These are phyloP conservation scores for Pseudogymnoascus sp. DNA, from an alignment of 2,329 filamentous ascomycete genomes.

Conservation along the genomic window DNA sequence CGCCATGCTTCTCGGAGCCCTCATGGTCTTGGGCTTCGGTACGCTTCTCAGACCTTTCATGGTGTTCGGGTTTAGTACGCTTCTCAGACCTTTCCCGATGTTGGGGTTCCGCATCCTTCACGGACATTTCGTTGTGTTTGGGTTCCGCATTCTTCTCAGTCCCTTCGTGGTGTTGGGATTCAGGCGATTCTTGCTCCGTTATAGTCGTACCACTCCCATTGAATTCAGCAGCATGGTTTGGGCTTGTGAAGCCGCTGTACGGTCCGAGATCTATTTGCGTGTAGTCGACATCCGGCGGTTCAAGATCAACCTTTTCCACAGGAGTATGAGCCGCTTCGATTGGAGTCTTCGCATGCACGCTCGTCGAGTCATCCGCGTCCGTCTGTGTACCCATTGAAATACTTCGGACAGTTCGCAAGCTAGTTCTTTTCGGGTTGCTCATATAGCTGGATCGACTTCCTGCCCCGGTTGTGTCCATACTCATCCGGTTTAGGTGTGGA, in stretches of 20 bases:
- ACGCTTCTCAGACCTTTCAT: constrained; percentile 28
- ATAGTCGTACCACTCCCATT: constrained; percentile 16
- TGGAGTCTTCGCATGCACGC: constrained; percentile 29
- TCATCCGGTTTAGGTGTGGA: constrained; percentile 49
- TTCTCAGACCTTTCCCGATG: constrained; percentile 26
- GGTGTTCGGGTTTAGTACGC: constrained; percentile 26
- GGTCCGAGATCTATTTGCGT: constrained; percentile 48
- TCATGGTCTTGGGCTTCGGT: constrained; percentile 25
- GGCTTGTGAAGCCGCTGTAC: constrained; percentile 22
- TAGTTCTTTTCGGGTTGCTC: constrained; percentile 43
- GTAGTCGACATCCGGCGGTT: constrained; percentile 48
- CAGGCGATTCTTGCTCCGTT: constrained; percentile 15
- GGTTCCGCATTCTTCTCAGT: constrained; percentile 28
- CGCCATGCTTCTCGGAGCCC: constrained; percentile 34
- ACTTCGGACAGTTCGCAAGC: constrained; percentile 61
- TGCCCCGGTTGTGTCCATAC: constrained; percentile 54
- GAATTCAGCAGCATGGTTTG: constrained; percentile 19
- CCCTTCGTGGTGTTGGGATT: constrained; percentile 23
- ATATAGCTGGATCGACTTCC: constrained; percentile 67
- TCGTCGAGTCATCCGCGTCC: constrained; percentile 42
- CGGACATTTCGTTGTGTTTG: constrained; percentile 22
- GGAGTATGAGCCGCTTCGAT: constrained; percentile 27
- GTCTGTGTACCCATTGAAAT: constrained; percentile 57
- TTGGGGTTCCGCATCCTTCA: constrained; percentile 27
- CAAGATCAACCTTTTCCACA: constrained; percentile 33